Base-by-base conservation (phyloP, 495 filamentous ascomycete genomes). In the Evernia prunastri region DNA sequence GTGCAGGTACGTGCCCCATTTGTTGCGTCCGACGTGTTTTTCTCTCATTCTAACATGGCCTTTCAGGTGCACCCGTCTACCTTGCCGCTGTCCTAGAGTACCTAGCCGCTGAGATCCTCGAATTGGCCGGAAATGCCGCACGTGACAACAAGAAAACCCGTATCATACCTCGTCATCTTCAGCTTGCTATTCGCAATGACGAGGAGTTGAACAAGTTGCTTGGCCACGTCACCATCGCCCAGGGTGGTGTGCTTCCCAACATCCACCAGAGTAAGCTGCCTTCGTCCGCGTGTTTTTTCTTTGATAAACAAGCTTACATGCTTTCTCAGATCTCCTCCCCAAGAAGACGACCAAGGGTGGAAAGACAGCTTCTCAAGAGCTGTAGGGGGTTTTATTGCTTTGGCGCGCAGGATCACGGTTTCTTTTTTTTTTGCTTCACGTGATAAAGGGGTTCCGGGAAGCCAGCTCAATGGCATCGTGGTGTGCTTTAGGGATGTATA, bases 121-220 rank as follows among this genome's bases (percentile, higher is more conserved):
- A 98, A 73, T 85, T 98, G 63, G 94, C 94, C 71, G 94, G 94
- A 72, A 98, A 98, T 76, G 94, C 94, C 69, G 94, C 94, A 64
- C 93, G 94, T 75, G 94, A 98, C 80, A 97, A 97, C 89, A 98
- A 98, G 91, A 97, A 97, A 87, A 98, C 93, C 66, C 91, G 94
- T 89, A 98, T 98, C 83, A 98, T 97, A 70, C 94, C 94, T 68
- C 92, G 94, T 77, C 94, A 98, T 80, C 88, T 98, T 57, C 94
- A 98, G 83, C 92, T 98, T 72, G 94, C 94, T 78, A 98, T 98
- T 82, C 89, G 94, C 70, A 97, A 97, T 79, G 94, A 98, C 79
- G 92, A 98, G 86, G 94, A 98, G 79, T 78, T 98, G 91, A 97
- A 98, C 89, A 98, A 98, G 86, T 91, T 98, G 57, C 84, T 98